Percentiles rank a stretch among this genome's conserved stretches.
These are phyloP conservation scores for Candida rishiriensis DNA, from an alignment of 805 yeast species.

Conservation along the genomic window DNA sequence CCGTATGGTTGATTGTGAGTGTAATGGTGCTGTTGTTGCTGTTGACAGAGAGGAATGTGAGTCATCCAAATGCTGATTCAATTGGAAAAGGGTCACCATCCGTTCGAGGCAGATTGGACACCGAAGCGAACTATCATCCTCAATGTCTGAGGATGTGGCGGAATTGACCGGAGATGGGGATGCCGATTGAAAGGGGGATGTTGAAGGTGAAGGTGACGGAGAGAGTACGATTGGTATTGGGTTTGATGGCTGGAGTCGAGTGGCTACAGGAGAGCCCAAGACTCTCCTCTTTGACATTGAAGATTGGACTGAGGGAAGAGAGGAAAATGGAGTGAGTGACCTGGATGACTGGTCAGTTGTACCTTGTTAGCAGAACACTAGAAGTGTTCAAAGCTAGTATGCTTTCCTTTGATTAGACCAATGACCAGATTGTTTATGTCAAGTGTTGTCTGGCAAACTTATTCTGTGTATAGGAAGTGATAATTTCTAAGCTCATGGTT, in stretches of 20 bases:
- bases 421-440: not conserved
- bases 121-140: slow-evolving; percentile 3
- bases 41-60: slow-evolving; percentile 42
- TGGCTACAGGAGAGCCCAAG: not conserved
- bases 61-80: slow-evolving; percentile 71
- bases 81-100: slow-evolving; percentile 49
- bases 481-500: no score
- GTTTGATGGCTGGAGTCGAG: not conserved
- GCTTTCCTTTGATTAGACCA: no score
- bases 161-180: slow-evolving; percentile 7
- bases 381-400: not conserved
- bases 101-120: slow-evolving; percentile 72
- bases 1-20: not conserved
- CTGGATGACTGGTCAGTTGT: no score
- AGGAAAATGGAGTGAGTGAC: no score
- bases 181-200: not conserved
- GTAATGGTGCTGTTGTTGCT: not conserved
- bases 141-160: slow-evolving; percentile 1
- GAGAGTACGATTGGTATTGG: not conserved
- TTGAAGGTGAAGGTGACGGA: slow-evolving; percentile 8
- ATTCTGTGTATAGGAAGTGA: no score
- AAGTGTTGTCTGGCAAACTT: no score
- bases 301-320: no score
- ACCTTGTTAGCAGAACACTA: no score
- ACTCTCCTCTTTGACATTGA: slow-evolving; percentile 3